Evolutionary conservation across 352 stramenopile genomes (phyloP).

Genomic region (Phytophthora idaei): DNA sequence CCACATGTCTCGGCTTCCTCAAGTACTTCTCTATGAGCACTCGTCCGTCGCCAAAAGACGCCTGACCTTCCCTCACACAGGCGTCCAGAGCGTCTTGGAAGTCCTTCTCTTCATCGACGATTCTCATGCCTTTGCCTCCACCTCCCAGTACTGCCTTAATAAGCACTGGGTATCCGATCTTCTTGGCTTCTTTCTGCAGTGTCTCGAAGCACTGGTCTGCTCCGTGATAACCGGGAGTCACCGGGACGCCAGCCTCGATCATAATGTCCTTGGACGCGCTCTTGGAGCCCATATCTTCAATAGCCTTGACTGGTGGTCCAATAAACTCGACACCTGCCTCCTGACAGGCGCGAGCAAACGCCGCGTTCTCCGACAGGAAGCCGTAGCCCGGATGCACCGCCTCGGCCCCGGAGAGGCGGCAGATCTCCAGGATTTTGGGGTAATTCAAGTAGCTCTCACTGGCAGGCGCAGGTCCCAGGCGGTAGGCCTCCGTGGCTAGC

Average conservation of each 20-base stretch:
- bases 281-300: conserved; percentile 93
- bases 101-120: conserved; percentile 85
- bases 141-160: conserved; percentile 93
- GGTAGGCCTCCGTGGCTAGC: conserved; percentile 73
- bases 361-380: conserved; percentile 90
- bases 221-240: conserved; percentile 92
- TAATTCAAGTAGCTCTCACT: conserved; percentile 84
- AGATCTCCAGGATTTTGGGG: conserved; percentile 77
- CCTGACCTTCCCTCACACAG: conserved; percentile 84
- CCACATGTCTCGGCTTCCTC: conserved; percentile 89
- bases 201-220: conserved; percentile 85
- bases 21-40: conserved; percentile 94
- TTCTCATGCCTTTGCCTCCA: conserved; percentile 93
- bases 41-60: conserved; percentile 90
- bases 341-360: conserved; percentile 70
- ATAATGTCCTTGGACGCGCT: conserved; percentile 93
- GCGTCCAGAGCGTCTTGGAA: conserved; percentile 84
- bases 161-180: conserved; percentile 93
- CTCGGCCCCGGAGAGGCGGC: conserved; percentile 62
- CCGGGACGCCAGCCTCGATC: conserved; percentile 82
- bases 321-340: conserved; percentile 91
- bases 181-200: conserved; percentile 73
- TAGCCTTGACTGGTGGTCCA: conserved; percentile 84
- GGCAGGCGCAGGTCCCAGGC: conserved; percentile 66
- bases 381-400: conserved; percentile 92